These are phyloP conservation scores for Pulveroboletus sp. DNA, from an alignment of 768 basidiomycete genomes.

Conservation along the genomic window DNA sequence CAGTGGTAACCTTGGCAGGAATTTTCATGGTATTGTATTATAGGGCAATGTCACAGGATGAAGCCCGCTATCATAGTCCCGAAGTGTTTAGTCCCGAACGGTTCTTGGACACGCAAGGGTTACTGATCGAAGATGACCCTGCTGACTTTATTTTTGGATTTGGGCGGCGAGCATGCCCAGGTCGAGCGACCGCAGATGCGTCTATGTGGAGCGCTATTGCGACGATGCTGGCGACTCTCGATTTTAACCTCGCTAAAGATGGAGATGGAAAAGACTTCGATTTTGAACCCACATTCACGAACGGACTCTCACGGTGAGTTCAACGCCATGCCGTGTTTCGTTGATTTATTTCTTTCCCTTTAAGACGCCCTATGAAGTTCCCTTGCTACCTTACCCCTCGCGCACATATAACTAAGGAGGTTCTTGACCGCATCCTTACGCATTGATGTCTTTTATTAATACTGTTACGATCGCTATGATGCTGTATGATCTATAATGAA, in stretches of 20 bases:
- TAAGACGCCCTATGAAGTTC: slow-evolving; percentile 2
- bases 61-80: slow-evolving; percentile 8
- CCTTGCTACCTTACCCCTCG: slow-evolving; percentile 11
- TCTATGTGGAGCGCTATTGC: slow-evolving; percentile 5
- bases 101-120: slow-evolving; percentile 4
- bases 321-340: too few relatives aligned
- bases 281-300: slow-evolving; percentile 1
- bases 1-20: too few relatives aligned
- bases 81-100: slow-evolving; percentile 12
- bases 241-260: not conserved
- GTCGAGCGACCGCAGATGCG: slow-evolving; percentile 5
- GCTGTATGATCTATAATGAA: too few relatives aligned
- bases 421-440: not conserved
- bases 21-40: not conserved
- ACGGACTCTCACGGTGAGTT: slow-evolving; percentile 4
- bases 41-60: slow-evolving; percentile 8
- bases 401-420: not conserved
- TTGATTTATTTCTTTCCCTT: not conserved
- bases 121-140: slow-evolving; percentile 4
- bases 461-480: too few relatives aligned
- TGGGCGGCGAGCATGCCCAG: slow-evolving; percentile 8
- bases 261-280: slow-evolving; percentile 1
- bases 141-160: slow-evolving; percentile 7
- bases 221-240: slow-evolving; percentile 8
- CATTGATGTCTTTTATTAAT: too few relatives aligned